A percentile compares a stretch with the other conserved stretches of the same genome.
phyloP scores from a whole-genome alignment of 148 eudicot species.

The Vaccinium macrocarpon region DNA sequence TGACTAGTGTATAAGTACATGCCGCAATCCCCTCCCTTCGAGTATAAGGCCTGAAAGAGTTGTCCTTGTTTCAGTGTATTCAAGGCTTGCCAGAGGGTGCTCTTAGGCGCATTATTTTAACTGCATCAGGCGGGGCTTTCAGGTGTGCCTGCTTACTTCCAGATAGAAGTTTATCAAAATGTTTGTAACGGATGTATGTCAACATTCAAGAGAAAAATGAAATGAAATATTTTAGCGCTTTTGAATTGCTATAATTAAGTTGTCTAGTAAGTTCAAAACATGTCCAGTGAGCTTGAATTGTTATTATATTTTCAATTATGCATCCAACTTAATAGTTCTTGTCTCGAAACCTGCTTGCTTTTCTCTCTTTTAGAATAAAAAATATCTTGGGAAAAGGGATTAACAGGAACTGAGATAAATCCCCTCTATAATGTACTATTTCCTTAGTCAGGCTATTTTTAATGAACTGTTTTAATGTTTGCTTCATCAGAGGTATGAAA shows the following conservation, averaged over 20 bases:
- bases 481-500: background rate
- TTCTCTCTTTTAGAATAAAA: background rate
- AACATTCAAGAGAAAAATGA: background rate
- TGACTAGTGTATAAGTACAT: background rate
- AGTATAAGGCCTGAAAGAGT: constrained; percentile 20
- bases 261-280: constrained; percentile 6
- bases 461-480: background rate
- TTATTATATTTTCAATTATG: background rate
- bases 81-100: constrained; percentile 99
- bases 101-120: constrained; percentile 86
- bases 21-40: constrained; percentile 6
- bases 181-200: background rate
- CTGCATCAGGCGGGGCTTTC: constrained; percentile 99
- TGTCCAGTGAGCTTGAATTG: background rate
- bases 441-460: background rate
- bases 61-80: constrained; percentile 67
- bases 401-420: background rate
- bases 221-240: background rate
- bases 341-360: background rate
- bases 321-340: background rate
- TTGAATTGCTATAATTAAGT: background rate
- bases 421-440: background rate
- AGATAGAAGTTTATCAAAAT: background rate
- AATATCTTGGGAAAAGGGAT: background rate
- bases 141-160: constrained; percentile 47